Base-by-base conservation (phyloP, 2,329 filamentous ascomycete genomes). In the Botrytis elliptica region DNA sequence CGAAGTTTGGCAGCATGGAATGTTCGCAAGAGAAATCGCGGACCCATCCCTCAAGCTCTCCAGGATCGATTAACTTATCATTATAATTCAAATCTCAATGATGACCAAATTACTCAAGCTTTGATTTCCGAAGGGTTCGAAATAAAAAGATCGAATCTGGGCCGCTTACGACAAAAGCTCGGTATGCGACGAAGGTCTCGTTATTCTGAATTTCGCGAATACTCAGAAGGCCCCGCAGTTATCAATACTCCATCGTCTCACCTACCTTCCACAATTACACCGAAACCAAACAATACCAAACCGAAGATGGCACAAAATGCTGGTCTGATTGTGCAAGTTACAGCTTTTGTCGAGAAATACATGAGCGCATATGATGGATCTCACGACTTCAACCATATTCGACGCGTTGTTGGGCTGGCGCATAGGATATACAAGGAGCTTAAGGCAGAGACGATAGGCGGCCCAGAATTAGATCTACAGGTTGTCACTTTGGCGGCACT, bases 381-480 rank as follows among this genome's bases (percentile, higher is more conserved):
- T 2, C 95, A 98, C 84, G 93, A 97, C 84, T 97, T 93, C 85
- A 85, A 89, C 73, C 95, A 98, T 82, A 93, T 98, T 79, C 85
- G 90, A 75, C 91, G 95, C 71, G 94, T 98, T 36, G 84, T 94
- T 36, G 86, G 88, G n/a, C 88, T 96, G 52, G 89, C 94, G 10
- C 88, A 80, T 75, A 57, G 75, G 57, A 80, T 81, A 49, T 81
- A 80, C 69, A 77, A 75, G 1, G 79, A 80, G 57, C 74, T 79
- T 38, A 77, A 76, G 38, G 77, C 70, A 59, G 71, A 77, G 64
- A 75, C 76, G 40, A 76, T 76, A 20, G 73, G 75, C 18, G 59
- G 55, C 3, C 73, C 73, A 33, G 71, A 84, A 86, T 77, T 91
- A 94, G 86, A 93, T 81, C 83, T 80, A 36, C 77, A 80, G 73